Conservation (phyloP, 139 green algal genomes). For the Raphidocelis subcapitata region DNA sequence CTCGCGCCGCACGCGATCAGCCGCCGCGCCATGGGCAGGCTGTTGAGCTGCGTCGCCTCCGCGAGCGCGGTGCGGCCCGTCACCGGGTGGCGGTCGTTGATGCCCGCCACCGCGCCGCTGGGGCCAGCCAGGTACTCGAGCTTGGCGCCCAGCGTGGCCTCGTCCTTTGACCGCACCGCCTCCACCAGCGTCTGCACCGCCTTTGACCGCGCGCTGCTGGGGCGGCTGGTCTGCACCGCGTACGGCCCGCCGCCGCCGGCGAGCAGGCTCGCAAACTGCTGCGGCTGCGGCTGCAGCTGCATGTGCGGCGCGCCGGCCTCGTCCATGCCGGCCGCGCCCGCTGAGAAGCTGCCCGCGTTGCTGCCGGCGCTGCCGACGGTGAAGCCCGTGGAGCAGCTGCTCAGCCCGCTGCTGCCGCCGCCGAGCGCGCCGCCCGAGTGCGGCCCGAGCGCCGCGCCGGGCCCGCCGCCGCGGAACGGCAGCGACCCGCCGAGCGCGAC, state of each 20-base stretch:
- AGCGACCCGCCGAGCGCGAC: background rate
- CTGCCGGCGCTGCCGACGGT: background rate
- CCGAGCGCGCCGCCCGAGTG: background rate
- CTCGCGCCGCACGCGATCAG: slow-evolving; percentile 46
- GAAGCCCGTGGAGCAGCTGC: background rate
- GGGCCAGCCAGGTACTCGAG: slow-evolving; percentile 25
- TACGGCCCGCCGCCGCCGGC: background rate
- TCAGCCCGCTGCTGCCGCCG: background rate
- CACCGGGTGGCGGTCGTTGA: slow-evolving; percentile 30
- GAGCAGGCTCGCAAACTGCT: background rate
- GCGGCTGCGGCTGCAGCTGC: background rate
- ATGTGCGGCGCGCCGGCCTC: background rate
- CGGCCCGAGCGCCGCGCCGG: background rate
- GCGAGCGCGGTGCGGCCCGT: slow-evolving; percentile 44
- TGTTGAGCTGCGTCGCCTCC: slow-evolving; percentile 47
- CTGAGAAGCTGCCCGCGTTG: background rate
- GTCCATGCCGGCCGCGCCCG: background rate
- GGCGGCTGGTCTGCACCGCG: slow-evolving; percentile 3
- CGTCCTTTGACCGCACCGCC: slow-evolving; percentile 45
- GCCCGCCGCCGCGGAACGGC: background rate
- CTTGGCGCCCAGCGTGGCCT: slow-evolving; percentile 21
- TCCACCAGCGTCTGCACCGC: slow-evolving; percentile 47
- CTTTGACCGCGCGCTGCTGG: slow-evolving; percentile 15
- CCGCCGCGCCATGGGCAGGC: slow-evolving; percentile 25
- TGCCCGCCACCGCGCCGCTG: slow-evolving; percentile 3